Evolutionary conservation across 495 filamentous ascomycete genomes (phyloP).

Genomic region (Lasiosphaeris hirsuta): DNA sequence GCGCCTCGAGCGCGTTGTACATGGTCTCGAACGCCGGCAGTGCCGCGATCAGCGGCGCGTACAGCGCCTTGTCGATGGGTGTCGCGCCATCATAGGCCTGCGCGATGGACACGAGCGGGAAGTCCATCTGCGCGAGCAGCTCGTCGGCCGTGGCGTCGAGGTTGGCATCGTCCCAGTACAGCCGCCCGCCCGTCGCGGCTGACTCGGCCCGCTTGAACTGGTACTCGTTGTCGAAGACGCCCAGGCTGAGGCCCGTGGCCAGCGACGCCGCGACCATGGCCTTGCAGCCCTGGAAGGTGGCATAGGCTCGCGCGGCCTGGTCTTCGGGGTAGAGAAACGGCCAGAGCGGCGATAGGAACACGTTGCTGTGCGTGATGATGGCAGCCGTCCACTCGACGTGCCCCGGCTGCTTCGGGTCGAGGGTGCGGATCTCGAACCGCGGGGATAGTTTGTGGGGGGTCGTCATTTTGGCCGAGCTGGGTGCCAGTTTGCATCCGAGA

Average conservation of each 20-base stretch:
- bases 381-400: slow-evolving; percentile 35
- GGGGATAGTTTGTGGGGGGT: slow-evolving; percentile 4
- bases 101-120: slow-evolving; percentile 41
- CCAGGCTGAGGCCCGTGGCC: slow-evolving; percentile 36
- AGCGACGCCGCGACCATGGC: neutral
- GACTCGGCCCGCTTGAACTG: slow-evolving; percentile 40
- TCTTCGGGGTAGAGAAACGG: slow-evolving; percentile 26
- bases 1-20: neutral
- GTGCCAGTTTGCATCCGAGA: neutral
- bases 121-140: slow-evolving; percentile 38
- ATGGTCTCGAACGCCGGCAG: neutral
- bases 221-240: slow-evolving; percentile 47
- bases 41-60: slow-evolving; percentile 8
- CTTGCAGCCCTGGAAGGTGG: slow-evolving; percentile 3
- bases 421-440: slow-evolving; percentile 36
- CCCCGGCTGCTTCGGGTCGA: slow-evolving; percentile 15
- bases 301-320: slow-evolving; percentile 23
- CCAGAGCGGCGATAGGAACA: slow-evolving; percentile 40
- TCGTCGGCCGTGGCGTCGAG: slow-evolving; percentile 11
- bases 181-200: slow-evolving; percentile 33
- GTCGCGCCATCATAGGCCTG: slow-evolving; percentile 35
- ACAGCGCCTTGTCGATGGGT: slow-evolving; percentile 21
- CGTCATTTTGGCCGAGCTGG: slow-evolving; percentile 13
- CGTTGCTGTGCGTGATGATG: slow-evolving; percentile 36
- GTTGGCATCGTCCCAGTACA: slow-evolving; percentile 38